Evolutionary conservation across 495 filamentous ascomycete genomes (phyloP), one percentile per base, ranked within the genome.

Genomic region (Penicillium waksmanii): DNA sequence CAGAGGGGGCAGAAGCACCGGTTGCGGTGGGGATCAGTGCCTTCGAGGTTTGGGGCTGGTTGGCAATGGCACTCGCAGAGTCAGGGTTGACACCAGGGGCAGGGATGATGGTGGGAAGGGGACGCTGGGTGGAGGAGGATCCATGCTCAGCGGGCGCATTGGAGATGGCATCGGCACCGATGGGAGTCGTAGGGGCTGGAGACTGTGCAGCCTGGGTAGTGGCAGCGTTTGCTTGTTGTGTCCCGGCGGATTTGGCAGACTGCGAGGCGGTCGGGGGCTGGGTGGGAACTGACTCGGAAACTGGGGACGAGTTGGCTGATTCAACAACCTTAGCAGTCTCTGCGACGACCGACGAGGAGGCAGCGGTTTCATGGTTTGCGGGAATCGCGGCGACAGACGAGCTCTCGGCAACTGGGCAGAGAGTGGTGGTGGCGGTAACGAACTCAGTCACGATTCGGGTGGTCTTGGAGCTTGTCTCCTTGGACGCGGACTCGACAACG

Each of bases 381-480:
- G 44, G 21, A 15, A 47, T 42, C 11, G 31, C 34, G 9, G 31
- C 48, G 13, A 33, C 10, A 27, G 60, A 35, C 10, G 27, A 31
- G 3, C 21, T 49, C 17, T 56, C 51, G 10, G 44, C 36, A 17
- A 27, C 36, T 1, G 59, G 40, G 56, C 57, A 65, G 17, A 65
- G 17, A n/a, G 66, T 65, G 0, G 54, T 66, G 12, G 58, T 63
- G 17, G 17, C 35, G 17, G 64, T 66, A 9, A 66, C 64, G 34
- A 55, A 52, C 35, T 64, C 31, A 4, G 62, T 66, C 17, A 64
- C 51, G 11, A 58, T 62, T 13, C 56, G 51, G 13, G 57, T 63
- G 18, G 55, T 38, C 56, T 58, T 51, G 15, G 33, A 34, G 19
- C 12, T n/a, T 17, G 43, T 17, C 47, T 15, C 33, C 18, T 51